A percentile compares a stretch with the other conserved stretches of the same genome.
phyloP scores from a whole-genome alignment of 305 asterid genomes.

The Solanum chacoense region DNA sequence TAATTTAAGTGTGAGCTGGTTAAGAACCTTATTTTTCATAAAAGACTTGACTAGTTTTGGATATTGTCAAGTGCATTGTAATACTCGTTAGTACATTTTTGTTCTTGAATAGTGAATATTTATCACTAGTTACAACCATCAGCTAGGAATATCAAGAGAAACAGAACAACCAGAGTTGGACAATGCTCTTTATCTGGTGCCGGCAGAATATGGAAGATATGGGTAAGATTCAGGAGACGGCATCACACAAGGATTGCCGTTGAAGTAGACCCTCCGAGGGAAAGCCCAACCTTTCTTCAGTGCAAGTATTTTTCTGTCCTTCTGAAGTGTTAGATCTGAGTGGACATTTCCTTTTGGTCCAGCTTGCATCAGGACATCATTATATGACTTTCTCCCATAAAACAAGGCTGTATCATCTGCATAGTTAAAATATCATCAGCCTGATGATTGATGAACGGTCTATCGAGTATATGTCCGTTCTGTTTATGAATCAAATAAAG shows the following conservation, averaged over 20 bases:
- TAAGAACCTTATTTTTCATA: not conserved
- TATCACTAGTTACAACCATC: not conserved
- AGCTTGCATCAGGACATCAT: constrained; percentile 28
- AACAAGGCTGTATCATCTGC: constrained; percentile 35
- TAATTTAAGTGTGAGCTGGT: not conserved
- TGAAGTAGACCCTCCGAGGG: constrained; percentile 24
- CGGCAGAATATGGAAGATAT: constrained; percentile 9
- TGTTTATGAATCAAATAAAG: not conserved
- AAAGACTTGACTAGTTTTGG: not conserved
- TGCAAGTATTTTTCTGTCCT: constrained; percentile 13
- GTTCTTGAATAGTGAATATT: not conserved
- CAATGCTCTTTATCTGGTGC: not conserved
- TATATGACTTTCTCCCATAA: constrained; percentile 22
- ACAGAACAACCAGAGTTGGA: not conserved
- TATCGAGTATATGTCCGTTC: not conserved
- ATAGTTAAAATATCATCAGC: not conserved
- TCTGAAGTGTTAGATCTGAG: constrained; percentile 20
- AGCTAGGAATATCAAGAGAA: not conserved
- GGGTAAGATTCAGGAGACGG: constrained; percentile 28
- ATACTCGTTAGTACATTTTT: not conserved
- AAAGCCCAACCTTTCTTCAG: constrained; percentile 25
- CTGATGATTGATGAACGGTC: not conserved
- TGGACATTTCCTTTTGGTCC: constrained; percentile 23
- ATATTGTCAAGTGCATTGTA: not conserved
- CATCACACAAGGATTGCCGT: constrained; percentile 29